phyloP scores from a whole-genome alignment of 108 stramenopile genomes.

The Nitzschia sp. region DNA sequence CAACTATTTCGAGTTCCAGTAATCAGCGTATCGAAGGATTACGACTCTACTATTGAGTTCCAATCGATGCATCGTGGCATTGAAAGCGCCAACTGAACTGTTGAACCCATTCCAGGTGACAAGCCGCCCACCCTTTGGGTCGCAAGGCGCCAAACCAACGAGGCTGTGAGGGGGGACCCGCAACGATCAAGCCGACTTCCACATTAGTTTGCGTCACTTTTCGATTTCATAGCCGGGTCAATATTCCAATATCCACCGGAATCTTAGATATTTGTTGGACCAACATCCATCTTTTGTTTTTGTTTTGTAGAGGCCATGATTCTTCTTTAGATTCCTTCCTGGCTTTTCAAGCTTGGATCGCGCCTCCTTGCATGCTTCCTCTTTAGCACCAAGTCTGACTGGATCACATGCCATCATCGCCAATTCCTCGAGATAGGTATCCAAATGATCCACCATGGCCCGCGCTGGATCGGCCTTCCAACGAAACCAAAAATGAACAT shows the following conservation, averaged over 20 bases:
- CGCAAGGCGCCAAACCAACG: too few relatives aligned
- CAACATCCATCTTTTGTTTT: conserved; percentile 22
- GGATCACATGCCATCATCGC: conserved; percentile 18
- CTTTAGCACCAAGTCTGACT: background rate
- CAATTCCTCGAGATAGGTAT: conserved; percentile 13
- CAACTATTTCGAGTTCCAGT: too few relatives aligned
- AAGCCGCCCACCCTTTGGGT: too few relatives aligned
- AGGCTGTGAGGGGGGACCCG: too few relatives aligned
- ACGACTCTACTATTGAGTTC: too few relatives aligned
- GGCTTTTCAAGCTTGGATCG: conserved; percentile 1
- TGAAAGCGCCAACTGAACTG: too few relatives aligned
- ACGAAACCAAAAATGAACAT: conserved; percentile 36
- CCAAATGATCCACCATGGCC: conserved; percentile 11
- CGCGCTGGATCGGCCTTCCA: conserved; percentile 17
- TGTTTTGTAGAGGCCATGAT: conserved; percentile 13
- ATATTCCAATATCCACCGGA: conserved; percentile 27
- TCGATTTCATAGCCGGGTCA: too few relatives aligned
- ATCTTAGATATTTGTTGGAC: conserved; percentile 31
- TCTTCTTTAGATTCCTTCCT: conserved; percentile 1
- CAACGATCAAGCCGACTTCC: too few relatives aligned
- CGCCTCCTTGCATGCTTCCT: conserved; percentile 9
- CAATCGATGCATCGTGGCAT: too few relatives aligned
- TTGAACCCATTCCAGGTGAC: too few relatives aligned
- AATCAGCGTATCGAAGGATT: too few relatives aligned
- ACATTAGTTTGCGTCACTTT: too few relatives aligned